Percentiles rank a stretch among this genome's conserved stretches.
Conservation (phyloP, 148 eudicot species). For the Silene uniflora region DNA sequence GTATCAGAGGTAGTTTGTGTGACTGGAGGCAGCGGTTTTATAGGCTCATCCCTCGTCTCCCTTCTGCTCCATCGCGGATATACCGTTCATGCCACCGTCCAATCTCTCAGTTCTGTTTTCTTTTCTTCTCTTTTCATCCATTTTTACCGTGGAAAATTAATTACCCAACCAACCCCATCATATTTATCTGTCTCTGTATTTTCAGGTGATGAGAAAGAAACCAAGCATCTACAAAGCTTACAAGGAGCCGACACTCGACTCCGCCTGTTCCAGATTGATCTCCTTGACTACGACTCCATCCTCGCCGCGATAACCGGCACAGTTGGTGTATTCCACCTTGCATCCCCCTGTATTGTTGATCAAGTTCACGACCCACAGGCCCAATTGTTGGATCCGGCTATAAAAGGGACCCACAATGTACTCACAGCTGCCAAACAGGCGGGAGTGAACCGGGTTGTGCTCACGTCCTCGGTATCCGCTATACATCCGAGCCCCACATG, state of each 20-base stretch:
- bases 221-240: slow-evolving; percentile 61
- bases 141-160: too few relatives aligned
- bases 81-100: slow-evolving; percentile 88
- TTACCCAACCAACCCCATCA: too few relatives aligned
- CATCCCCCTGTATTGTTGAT: slow-evolving; percentile 58
- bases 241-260: slow-evolving; percentile 60
- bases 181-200: too few relatives aligned
- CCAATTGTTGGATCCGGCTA: slow-evolving; percentile 67
- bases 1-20: slow-evolving; percentile 57
- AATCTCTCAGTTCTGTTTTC: slow-evolving; percentile 37
- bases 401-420: slow-evolving; percentile 74
- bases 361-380: slow-evolving; percentile 20
- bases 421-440: slow-evolving; percentile 68
- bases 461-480: slow-evolving; percentile 75
- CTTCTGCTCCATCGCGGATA: slow-evolving; percentile 84
- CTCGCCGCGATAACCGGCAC: slow-evolving; percentile 47
- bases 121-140: too few relatives aligned
- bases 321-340: slow-evolving; percentile 76
- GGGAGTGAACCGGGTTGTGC: slow-evolving; percentile 80
- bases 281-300: slow-evolving; percentile 71
- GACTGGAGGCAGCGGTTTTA: slow-evolving; percentile 90
- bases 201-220: slow-evolving; percentile 67
- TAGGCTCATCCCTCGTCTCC: slow-evolving; percentile 72
- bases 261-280: slow-evolving; percentile 65
- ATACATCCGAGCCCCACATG: slow-evolving; percentile 68